Evolutionary conservation across 2,329 filamentous ascomycete species (phyloP).

Genomic region (Plenodomus biglobosus): DNA sequence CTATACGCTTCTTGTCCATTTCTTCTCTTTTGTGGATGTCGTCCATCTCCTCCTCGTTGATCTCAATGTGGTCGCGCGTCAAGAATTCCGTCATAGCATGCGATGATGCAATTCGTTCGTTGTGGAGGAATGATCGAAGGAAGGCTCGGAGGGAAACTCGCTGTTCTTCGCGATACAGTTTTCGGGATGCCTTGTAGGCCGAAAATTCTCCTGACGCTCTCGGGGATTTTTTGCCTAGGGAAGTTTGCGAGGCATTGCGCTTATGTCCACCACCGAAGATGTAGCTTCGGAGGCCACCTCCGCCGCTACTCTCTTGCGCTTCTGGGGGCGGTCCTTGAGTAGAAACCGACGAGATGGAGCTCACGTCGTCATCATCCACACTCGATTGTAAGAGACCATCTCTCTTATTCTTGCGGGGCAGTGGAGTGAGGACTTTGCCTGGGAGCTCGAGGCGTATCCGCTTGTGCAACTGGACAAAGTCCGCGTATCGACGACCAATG

Average conservation of each 20-base stretch:
- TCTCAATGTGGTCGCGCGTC: constrained; percentile 67
- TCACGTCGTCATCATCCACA: constrained; percentile 67
- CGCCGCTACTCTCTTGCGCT: constrained; percentile 36
- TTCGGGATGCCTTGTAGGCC: constrained; percentile 47
- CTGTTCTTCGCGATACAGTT: constrained; percentile 84
- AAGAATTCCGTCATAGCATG: constrained; percentile 85
- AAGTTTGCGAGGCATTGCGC: constrained; percentile 46
- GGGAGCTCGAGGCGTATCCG: constrained; percentile 80
- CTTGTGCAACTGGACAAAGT: constrained; percentile 80
- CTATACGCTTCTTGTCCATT: constrained; percentile 83
- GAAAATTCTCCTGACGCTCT: constrained; percentile 38
- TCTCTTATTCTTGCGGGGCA: constrained; percentile 90
- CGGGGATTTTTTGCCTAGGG: constrained; percentile 38
- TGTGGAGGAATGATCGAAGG: constrained; percentile 80
- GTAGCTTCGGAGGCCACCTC: constrained; percentile 49
- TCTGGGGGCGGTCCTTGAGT: constrained; percentile 59
- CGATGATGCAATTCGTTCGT: constrained; percentile 79
- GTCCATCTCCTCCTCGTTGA: constrained; percentile 78
- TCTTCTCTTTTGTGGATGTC: constrained; percentile 79
- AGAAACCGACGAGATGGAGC: constrained; percentile 78
- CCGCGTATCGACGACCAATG: constrained; percentile 82
- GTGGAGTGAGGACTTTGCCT: constrained; percentile 80
- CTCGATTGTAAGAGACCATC: constrained; percentile 63
- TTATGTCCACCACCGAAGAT: constrained; percentile 46
- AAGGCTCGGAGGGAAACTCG: constrained; percentile 89